phyloP scores from a whole-genome alignment of 2,329 filamentous ascomycete genomes.

The Apiospora saccharicola region DNA sequence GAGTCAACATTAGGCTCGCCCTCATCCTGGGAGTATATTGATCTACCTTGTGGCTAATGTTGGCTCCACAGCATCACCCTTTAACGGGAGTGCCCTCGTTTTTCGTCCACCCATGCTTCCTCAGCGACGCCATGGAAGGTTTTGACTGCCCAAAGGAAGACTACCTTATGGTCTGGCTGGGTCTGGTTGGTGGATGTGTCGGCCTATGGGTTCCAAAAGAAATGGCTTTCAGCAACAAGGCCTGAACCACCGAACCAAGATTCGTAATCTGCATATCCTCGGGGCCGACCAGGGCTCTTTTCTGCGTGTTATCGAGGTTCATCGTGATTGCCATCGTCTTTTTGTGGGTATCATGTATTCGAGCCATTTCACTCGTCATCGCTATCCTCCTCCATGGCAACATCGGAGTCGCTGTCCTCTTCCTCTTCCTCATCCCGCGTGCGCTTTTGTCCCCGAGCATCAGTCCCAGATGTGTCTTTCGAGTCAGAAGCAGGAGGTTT shows the following conservation, averaged over 20 bases:
- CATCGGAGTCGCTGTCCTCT: conserved; percentile 66
- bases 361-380: conserved; percentile 64
- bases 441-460: conserved; percentile 72
- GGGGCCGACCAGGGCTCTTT: conserved; percentile 38
- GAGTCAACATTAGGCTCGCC: conserved; percentile 24
- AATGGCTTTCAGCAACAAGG: conserved; percentile 58
- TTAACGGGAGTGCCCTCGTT: conserved; percentile 79
- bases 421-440: conserved; percentile 73
- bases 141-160: conserved; percentile 68
- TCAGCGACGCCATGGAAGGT: conserved; percentile 78
- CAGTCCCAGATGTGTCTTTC: conserved; percentile 61
- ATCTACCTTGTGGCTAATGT: conserved; percentile 44
- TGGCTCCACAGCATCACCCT: conserved; percentile 75
- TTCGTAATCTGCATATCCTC: conserved; percentile 53
- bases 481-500: conserved; percentile 58
- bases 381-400: conserved; percentile 73
- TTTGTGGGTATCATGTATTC: conserved; percentile 19
- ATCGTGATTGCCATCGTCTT: conserved; percentile 15
- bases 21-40: conserved; percentile 19
- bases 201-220: conserved; percentile 79
- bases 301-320: not conserved
- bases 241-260: conserved; percentile 23
- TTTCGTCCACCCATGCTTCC: conserved; percentile 92
- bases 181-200: conserved; percentile 82
- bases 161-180: conserved; percentile 90